These are phyloP conservation scores for Russula foetens DNA, from an alignment of 768 basidiomycete species.

Conservation along the genomic window DNA sequence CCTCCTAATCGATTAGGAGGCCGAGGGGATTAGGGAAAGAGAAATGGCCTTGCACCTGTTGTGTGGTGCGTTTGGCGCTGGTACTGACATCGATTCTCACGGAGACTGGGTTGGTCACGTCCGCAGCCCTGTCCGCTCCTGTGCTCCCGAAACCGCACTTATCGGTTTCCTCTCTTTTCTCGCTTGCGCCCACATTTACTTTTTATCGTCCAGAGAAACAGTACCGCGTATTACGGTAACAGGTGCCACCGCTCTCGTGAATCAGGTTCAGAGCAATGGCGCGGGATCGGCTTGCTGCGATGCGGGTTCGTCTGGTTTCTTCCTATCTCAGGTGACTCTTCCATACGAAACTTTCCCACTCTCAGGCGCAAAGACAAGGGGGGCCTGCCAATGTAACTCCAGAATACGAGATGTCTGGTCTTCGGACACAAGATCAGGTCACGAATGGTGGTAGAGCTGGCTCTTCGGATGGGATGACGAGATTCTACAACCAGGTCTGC, in stretches of 20 bases:
- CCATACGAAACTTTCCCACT: neutral
- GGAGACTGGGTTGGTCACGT: constrained; percentile 3
- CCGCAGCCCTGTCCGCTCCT: neutral
- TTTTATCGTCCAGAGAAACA: neutral
- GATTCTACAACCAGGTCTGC: constrained; percentile 29
- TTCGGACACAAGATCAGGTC: constrained; percentile 20
- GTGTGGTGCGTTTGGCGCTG: neutral
- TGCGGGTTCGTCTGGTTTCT: constrained; percentile 16
- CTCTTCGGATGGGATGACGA: constrained; percentile 24
- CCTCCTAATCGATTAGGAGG: too few species aligned
- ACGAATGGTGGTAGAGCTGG: constrained; percentile 19
- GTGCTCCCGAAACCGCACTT: too few species aligned
- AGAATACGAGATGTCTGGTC: constrained; percentile 27
- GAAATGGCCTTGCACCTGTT: too few species aligned
- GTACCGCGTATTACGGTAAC: neutral
- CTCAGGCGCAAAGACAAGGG: constrained; percentile 28
- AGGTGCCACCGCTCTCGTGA: neutral
- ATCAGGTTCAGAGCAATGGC: constrained; percentile 7
- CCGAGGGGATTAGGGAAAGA: too few species aligned
- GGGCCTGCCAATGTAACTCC: constrained; percentile 16
- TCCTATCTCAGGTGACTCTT: neutral
- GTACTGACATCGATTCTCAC: neutral
- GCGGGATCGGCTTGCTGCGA: constrained; percentile 22
- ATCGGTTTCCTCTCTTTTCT: neutral
- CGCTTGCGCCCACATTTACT: neutral